Base-by-base conservation (phyloP, 192 early-diverging fungal species). In the Phycomyces nitens region DNA sequence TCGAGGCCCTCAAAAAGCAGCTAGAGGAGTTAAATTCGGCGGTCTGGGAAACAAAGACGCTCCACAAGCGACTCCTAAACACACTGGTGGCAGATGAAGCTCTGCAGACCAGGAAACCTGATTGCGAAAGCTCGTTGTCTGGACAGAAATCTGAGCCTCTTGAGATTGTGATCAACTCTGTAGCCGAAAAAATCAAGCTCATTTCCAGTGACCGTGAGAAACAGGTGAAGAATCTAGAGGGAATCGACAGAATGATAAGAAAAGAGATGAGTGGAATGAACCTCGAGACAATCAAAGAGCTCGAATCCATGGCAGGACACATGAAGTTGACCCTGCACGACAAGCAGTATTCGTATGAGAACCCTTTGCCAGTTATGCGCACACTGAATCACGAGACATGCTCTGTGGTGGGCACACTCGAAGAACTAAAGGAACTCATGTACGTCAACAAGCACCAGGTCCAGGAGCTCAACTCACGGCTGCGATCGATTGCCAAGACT, bases 401-500 rank as follows among this genome's bases (percentile, higher is more conserved):
- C 9, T 49, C 56, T 18, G 62, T 70, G 52, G 59, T 69, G 2
- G 74, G 71, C 14, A 67, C 74, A 0, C 29, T 76, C 2, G 74
- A 76, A 42, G 74, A 76, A 42, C 58, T 76, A 0, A 70, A 76
- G 27, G 74, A 76, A 26, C 69, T 70, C 26, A 76, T 76, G 74
- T 76, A 68, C 54, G 69, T 76, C 21, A 76, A 71, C 44, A 76
- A 76, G 29, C 58, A 64, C n/a, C 74, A 76, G 27, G 65, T 65
- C 29, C 65, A 67, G 39, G 74, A 76, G 52, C 44, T 76, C 16
- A 71, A 70, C 24, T 58, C 59, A 10, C 59, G 74, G 23, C 44
- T 76, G 8, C 63, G 69, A 41, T 66, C 65, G 1, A 76, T 76
- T 42, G 61, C 69, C 22, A 76, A 76, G 41, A 76, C 74, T 0